Base-by-base conservation (phyloP, 2,329 filamentous ascomycete species). In the Pezicula rhizophila region DNA sequence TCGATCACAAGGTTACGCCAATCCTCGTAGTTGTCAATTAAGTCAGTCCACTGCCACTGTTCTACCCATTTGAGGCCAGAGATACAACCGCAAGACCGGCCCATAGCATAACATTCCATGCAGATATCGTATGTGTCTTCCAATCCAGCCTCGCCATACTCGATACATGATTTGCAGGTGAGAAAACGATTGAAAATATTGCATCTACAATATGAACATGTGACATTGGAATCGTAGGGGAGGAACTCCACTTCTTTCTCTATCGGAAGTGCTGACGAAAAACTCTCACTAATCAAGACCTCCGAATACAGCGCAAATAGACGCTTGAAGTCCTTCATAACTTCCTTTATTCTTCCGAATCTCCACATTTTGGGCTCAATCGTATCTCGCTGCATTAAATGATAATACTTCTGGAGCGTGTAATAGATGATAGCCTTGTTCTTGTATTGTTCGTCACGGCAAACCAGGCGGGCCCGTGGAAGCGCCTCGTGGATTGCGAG, bases 21-120 rank as follows among this genome's bases (percentile, higher is more conserved):
- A 2, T 71, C 70, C 54, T 96, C 91, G 64, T 97, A 90, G 51
- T 87, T 85, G 45, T 82, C 74, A 0, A 82, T 74, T 10, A 99
- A 73, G 12, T 90, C 82, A 38, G 81, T 76, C 91, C 91, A 97
- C 11, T 79, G 73, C 77, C 91, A 96, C 64, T 97, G 93, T 64
- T 99, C 91, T 45, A 89, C 89, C 91, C 92, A 99, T 52, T 80
- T 82, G 10, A 96, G 77, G 10, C 82, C 83, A 3, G 91, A 95
- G 45, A 95, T 78, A 62, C 93, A 99, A 3, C 80, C 81, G 64
- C 93, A 99, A 41, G 91, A 96, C 45, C 93, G 82, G 18, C 93
- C 93, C 87, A 97, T 95, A n/a, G 84, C 87, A 63, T 95, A 99
- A 64, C 93, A 99, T 58, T 99, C 93, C 87, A 99, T 91, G 63